Evolutionary conservation across 352 stramenopile species (phyloP), one percentile per base, ranked within the genome.

Genomic region (Pythium pectinolyticum): DNA sequence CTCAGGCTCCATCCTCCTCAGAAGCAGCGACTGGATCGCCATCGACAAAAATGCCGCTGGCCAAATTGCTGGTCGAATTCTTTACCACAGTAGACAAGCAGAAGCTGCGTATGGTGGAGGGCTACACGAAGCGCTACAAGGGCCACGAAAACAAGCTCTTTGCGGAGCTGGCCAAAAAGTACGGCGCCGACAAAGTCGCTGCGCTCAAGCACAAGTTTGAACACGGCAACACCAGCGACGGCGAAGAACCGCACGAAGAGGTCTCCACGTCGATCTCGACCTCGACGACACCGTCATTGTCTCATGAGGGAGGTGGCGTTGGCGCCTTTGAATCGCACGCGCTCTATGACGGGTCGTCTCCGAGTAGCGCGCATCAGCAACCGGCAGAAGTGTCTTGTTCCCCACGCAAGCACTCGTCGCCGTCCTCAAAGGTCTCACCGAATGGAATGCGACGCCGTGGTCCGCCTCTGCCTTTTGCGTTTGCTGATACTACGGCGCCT

Each of bases 101-200:
- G 24, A 84, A 81, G 39, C 20, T 87, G 27, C 77, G 71, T 15
- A 90, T 90, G 80, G 84, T 79, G 4, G 75, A 80, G 50, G 77
- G 79, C 34, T 91, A 91, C 50, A 69, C 72, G 2, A 86, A 80
- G 53, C 65, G 84, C n/a, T 93, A 93, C 61, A 72, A 71, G 25
- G 78, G 75, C 9, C 76, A 78, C 47, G 82, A 91, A 45, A 74
- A 85, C n/a, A 80, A 73, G 43, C 48, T 93, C 20, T 93, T 93
- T 28, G 51, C 67, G 19, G 84, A 90, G 40, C 57, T 93, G 7
- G 74, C 80, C 24, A 82, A 82, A 35, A 78, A 77, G 28, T 93
- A 93, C 56, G 80, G 80, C 15, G 68, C 64, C 10, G 56, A 73
- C 0, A 86, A 79, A 61, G 79, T 90, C 22, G 58, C 52, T 35